Evolutionary conservation across 805 yeast species (phyloP), one percentile per base, ranked within the genome.

Genomic region (Yarrowia bubula): DNA sequence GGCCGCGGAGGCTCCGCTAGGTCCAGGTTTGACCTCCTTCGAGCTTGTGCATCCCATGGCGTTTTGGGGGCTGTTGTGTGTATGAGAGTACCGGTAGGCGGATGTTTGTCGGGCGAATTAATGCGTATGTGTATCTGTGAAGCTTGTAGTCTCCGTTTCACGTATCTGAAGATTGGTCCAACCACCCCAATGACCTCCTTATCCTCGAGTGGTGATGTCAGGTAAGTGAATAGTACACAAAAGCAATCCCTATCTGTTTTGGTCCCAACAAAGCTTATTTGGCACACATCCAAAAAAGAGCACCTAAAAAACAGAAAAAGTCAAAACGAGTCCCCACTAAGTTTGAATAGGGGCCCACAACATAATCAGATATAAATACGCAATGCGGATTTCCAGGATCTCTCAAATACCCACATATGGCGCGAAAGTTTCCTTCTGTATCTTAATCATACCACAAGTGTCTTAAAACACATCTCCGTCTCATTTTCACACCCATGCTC

Each of bases 41-140:
- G 60, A 51, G 44, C 60, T 51, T 35, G 60, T 51, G 60, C 60
- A 51, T 51, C 60, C 60, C 60, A 51, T 51, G 33, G 22, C 37
- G 60, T 51, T 7, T 51, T 18, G 32, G 7, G 17, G 37, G 4
- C 37, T 4, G 51, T n/a, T n/a, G n/a, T 7, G 37, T 11, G 55
- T 48, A 14, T 33, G 9, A 13, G 41, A 13, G 35, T 41, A 41
- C 5, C 51, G 13, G 51, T 7, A 22, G 28, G 28, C 14, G 35
- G 17, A 11, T 1, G 17, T n/a, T 14, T 47, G 35, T 15, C 22
- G 15, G 51, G 38, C 38, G 18, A 31, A 32, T 31, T 31, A n/a
- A 15, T 46, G 22, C 7, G 35, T 32, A 18, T 8, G 47, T 3
- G n/a, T 48, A n/a, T 48, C 8, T 48, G n/a, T n/a, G 41, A n/a